These are phyloP conservation scores for Xylariaceae sp. DNA, from an alignment of 2,329 filamentous ascomycete genomes.

Conservation along the genomic window DNA sequence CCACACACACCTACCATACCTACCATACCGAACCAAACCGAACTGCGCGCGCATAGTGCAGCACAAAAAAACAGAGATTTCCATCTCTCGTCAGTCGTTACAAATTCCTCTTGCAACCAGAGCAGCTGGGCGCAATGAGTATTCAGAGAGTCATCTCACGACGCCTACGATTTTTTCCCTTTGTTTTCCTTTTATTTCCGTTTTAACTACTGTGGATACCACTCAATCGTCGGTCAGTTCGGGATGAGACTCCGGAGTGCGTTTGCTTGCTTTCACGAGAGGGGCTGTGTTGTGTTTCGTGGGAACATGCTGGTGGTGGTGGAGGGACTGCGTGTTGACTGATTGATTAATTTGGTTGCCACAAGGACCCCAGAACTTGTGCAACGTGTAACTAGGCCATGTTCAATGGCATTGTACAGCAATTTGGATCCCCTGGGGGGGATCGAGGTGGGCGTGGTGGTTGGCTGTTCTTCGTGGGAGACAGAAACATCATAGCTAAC, in stretches of 20 bases:
- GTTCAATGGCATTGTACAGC: slow-evolving; percentile 8
- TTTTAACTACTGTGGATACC: background rate
- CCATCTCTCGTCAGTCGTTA: slow-evolving; percentile 22
- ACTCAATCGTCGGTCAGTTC: background rate
- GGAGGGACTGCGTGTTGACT: slow-evolving; percentile 1
- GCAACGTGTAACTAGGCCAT: slow-evolving; percentile 1
- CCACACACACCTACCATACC: background rate
- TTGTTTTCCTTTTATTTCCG: slow-evolving; percentile 1
- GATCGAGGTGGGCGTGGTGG: background rate
- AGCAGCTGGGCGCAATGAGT: slow-evolving; percentile 5
- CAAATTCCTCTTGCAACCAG: slow-evolving; percentile 1
- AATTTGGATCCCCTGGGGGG: background rate
- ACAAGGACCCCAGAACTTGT: slow-evolving; percentile 4
- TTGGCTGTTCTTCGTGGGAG: background rate
- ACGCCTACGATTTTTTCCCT: slow-evolving; percentile 16
- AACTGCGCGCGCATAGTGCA: background rate
- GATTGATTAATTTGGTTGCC: slow-evolving; percentile 3
- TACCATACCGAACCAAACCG: background rate
- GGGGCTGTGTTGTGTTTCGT: too few relatives aligned
- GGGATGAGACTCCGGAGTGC: background rate
- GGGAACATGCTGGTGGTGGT: background rate
- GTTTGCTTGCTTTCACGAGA: background rate
- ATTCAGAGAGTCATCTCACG: slow-evolving; percentile 15
- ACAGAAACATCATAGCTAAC: background rate
- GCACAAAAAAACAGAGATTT: background rate